These are phyloP conservation scores for Baorangia bicolor DNA, from an alignment of 768 basidiomycete genomes.

Conservation along the genomic window DNA sequence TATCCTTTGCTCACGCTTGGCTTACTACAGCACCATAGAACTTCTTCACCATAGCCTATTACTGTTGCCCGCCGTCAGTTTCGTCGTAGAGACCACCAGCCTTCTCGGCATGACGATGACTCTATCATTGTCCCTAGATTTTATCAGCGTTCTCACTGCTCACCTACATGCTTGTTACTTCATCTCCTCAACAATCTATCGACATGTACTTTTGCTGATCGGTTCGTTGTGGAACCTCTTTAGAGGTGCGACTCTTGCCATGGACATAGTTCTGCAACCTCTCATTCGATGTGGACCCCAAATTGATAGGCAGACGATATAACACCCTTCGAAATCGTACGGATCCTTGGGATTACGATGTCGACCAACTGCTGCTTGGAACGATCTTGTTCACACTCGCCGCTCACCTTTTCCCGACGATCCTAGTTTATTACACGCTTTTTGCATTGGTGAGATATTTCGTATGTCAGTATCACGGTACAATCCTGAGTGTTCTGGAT, in stretches of 20 bases:
- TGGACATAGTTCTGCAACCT: not conserved
- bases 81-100: constrained; percentile 37
- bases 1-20: not conserved
- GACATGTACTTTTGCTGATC: constrained; percentile 52
- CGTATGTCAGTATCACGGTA: not conserved
- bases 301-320: constrained; percentile 71
- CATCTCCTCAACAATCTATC: constrained; percentile 60
- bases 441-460: constrained; percentile 59
- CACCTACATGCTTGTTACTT: constrained; percentile 75
- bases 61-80: constrained; percentile 24
- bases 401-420: constrained; percentile 81
- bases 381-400: constrained; percentile 85
- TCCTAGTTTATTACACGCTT: constrained; percentile 79
- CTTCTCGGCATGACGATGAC: constrained; percentile 60
- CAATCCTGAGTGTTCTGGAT: not conserved
- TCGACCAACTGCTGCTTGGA: constrained; percentile 94
- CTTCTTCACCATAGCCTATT: constrained; percentile 24
- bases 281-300: not conserved
- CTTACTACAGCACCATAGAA: constrained; percentile 9
- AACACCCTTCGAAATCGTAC: constrained; percentile 86
- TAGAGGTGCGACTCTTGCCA: constrained; percentile 53
- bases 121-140: constrained; percentile 64
- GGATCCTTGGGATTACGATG: constrained; percentile 87
- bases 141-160: constrained; percentile 61
- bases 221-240: constrained; percentile 87